Evolutionary conservation across 2,329 filamentous ascomycete species (phyloP).

Genomic region (Monilinia fructicola): DNA sequence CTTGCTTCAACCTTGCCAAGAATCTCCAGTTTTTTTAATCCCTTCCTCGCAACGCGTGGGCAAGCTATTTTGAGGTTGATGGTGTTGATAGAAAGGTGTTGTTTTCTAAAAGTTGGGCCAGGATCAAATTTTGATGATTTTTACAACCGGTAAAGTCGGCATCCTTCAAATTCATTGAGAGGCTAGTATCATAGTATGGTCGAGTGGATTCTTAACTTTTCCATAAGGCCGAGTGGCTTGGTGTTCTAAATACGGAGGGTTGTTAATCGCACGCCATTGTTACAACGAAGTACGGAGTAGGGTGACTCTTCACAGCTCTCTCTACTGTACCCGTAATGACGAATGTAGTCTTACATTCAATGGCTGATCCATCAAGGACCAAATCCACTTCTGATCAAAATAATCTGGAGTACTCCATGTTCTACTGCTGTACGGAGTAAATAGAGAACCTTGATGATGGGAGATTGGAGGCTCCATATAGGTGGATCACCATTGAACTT

Average conservation of each 20-base stretch:
- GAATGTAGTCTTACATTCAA: not conserved
- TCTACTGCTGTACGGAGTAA: not conserved
- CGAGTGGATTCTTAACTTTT: not conserved
- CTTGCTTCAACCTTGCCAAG: slow-evolving; percentile 1
- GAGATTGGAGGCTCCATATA: too few relatives aligned
- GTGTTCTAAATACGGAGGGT: not conserved
- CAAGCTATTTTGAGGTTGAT: not conserved
- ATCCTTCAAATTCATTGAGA: not conserved
- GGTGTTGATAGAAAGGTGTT: not conserved
- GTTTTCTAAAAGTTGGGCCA: not conserved
- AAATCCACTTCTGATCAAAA: not conserved
- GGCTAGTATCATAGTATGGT: not conserved
- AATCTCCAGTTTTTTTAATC: not conserved
- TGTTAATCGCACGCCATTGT: not conserved
- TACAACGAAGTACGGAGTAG: not conserved
- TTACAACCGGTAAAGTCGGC: not conserved
- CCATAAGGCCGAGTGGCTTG: not conserved
- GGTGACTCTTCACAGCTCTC: too few relatives aligned
- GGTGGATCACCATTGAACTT: too few relatives aligned
- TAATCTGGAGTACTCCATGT: not conserved
- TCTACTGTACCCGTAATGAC: not conserved
- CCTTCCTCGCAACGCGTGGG: not conserved
- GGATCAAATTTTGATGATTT: not conserved
- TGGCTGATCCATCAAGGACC: not conserved
- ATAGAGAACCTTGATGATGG: too few relatives aligned